Evolutionary conservation across 768 basidiomycete species (phyloP).

Genomic region (Kwoniella mangroviensis): DNA sequence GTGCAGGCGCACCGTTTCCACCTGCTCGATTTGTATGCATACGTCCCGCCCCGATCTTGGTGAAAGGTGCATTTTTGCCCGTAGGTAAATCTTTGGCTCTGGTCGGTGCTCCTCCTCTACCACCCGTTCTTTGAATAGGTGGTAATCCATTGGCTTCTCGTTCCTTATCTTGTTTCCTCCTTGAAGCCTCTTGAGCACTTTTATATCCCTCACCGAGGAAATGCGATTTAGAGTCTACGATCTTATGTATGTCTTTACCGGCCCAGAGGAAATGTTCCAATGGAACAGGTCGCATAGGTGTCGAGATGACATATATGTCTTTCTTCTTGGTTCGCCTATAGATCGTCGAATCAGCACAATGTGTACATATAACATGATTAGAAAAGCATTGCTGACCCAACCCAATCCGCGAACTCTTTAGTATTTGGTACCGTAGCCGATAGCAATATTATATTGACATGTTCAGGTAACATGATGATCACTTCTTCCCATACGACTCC

Average conservation of each 20-base stretch:
- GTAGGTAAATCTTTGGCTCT: slow-evolving; percentile 51
- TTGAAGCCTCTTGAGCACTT: slow-evolving; percentile 82
- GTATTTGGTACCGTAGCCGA: slow-evolving; percentile 98
- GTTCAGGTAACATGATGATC: slow-evolving; percentile 98
- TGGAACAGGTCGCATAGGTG: slow-evolving; percentile 92
- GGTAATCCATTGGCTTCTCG: slow-evolving; percentile 90
- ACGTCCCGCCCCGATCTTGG: slow-evolving; percentile 43
- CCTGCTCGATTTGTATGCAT: slow-evolving; percentile 61
- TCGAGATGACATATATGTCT: slow-evolving; percentile 98
- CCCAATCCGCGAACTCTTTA: slow-evolving; percentile 98
- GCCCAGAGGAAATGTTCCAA: slow-evolving; percentile 96
- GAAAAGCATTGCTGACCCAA: slow-evolving; percentile 70
- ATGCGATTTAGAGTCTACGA: slow-evolving; percentile 78
- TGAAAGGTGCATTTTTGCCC: slow-evolving; percentile 50
- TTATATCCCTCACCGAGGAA: slow-evolving; percentile 81
- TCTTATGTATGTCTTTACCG: slow-evolving; percentile 88
- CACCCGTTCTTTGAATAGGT: slow-evolving; percentile 81
- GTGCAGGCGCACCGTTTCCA: slow-evolving; percentile 56
- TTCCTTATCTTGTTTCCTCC: slow-evolving; percentile 96
- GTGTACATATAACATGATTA: too few relatives aligned
- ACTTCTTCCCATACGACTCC: slow-evolving; percentile 99
- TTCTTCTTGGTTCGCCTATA: slow-evolving; percentile 95
- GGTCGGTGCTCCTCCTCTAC: slow-evolving; percentile 70
- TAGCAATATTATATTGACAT: slow-evolving; percentile 94
- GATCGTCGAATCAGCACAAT: slow-evolving; percentile 9